phyloP scores from a whole-genome alignment of 192 early-diverging fungal species.

The Podila clonocystis region DNA sequence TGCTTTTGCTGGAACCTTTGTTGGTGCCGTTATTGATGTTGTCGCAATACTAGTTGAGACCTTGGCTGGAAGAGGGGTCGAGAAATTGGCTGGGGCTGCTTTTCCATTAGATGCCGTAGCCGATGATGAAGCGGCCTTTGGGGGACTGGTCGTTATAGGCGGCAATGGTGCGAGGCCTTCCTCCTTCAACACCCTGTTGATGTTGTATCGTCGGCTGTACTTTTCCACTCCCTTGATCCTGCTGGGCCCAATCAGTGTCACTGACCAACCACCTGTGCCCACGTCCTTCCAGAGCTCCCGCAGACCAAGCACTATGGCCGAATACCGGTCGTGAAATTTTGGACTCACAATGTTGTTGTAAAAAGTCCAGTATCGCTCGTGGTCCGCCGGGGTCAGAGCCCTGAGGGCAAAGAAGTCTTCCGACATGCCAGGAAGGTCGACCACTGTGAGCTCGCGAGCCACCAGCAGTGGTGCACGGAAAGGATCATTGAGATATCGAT shows the following conservation, averaged over 20 bases:
- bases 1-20: too few species aligned
- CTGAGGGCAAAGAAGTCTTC: conserved; percentile 7
- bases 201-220: conserved; percentile 30
- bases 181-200: conserved; percentile 1
- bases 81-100: neutral
- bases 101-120: neutral
- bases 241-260: neutral
- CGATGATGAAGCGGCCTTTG: neutral
- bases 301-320: conserved; percentile 8
- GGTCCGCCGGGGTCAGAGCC: conserved; percentile 12
- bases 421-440: neutral
- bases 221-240: conserved; percentile 15
- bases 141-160: neutral
- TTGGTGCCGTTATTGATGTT: too few species aligned
- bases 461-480: conserved; percentile 26
- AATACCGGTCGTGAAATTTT: conserved; percentile 33
- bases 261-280: conserved; percentile 12
- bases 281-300: conserved; percentile 20
- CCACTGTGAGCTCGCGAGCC: conserved; percentile 11
- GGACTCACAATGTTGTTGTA: conserved; percentile 24
- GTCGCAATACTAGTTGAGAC: too few species aligned
- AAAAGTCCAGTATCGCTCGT: conserved; percentile 14
- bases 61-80: too few species aligned
- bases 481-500: conserved; percentile 20
- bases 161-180: neutral